Base-by-base conservation (phyloP, 2,329 filamentous ascomycete genomes). In the Ophioceras dolichostomum region DNA sequence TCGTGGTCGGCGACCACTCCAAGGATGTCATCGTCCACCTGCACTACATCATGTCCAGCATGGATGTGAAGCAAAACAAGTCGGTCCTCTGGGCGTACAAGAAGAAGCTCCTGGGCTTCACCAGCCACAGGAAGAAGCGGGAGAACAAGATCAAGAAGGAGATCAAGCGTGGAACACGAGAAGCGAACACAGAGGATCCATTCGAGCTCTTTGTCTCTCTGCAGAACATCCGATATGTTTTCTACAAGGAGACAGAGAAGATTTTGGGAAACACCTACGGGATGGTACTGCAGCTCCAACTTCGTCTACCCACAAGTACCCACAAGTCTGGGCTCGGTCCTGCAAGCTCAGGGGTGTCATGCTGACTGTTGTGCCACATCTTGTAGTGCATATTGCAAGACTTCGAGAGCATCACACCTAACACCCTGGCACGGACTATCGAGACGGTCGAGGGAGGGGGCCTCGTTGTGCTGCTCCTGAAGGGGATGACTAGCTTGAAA, bases 201-300 rank as follows among this genome's bases (percentile, higher is more conserved):
- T 98, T 98, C 65, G 91, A 98, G 63, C 75, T 96, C 38, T 98
- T 96, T 62, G 82, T 96, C 50, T 91, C 87, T 41, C 78, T 94
- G 40, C 84, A 96, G 65, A 87, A 95, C 60, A 94, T 98, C 57
- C 83, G 91, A 59, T 98, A 98, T 73, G 86, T 91, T 40, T 98
- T 94, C 70, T 98, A 98, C 69, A 98, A 98, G 64, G 91, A 98
- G 65, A 96, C 91, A 20, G 91, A 98, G 53, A 96, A 95, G 69
- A 95, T 98, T 54, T 63, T 96, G 39, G 91, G 91, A 57, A 94
- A 96, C 59, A 98, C 91, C 31, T 98, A 91, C 55, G 89, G 89
- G 55, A 95, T 95, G 85, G 45, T 48, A 4, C 40, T 44, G 42
- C 18, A 12, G n/a, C n/a, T n/a, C 10, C 13, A 9, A 8, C 22